Base-by-base conservation (phyloP, 129 eudicot genomes). In the Artemisia tridentata region DNA sequence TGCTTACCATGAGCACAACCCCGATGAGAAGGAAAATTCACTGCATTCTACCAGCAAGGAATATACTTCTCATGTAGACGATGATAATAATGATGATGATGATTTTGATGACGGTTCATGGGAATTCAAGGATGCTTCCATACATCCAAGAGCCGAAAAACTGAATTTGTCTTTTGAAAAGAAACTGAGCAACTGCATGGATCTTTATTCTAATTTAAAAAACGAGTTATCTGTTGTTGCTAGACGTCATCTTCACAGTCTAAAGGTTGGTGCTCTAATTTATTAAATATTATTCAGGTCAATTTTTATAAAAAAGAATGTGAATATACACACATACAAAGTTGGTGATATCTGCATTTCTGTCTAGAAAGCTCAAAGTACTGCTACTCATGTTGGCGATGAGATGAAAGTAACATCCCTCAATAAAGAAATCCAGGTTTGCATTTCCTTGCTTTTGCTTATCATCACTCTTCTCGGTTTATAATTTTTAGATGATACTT, bases 91-190 rank as follows among this genome's bases (percentile, higher is more conserved):
- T 25, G 45, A 49, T 66, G 86, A 68, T 68, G 84, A 82, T 76
- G 62, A 60, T 56, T 69, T 73, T 54, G 81, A 82, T 61, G 85
- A 84, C 50, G 72, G 57, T 49, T 83, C 92, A 7, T 88, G 93
- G 97, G 93, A 88, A 67, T 86, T 82, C 71, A 86, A 82, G 81
- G 92, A 79, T 63, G 92, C 96, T 48, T 62, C 75, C 18, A 27
- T 65, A 55, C 71, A 73, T 63, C 63, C 49, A 10, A 68, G 66
- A 63, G 46, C 23, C 14, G 63, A 65, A 34, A 75, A 63, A 56
- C 80, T 74, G 71, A 83, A 59, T 48, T 49, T 17, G 52, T 64
- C 78, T 19, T 59, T 73, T 27, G 41, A 82, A 71, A 72, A 63
- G 74, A 79, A 80, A 73, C 77, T 74, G 70, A 53, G 68, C 58